A percentile compares a stretch with the other conserved stretches of the same genome.
Evolutionary conservation across 805 yeast species (phyloP).

Genomic region (Naumovozyma dairenensis): DNA sequence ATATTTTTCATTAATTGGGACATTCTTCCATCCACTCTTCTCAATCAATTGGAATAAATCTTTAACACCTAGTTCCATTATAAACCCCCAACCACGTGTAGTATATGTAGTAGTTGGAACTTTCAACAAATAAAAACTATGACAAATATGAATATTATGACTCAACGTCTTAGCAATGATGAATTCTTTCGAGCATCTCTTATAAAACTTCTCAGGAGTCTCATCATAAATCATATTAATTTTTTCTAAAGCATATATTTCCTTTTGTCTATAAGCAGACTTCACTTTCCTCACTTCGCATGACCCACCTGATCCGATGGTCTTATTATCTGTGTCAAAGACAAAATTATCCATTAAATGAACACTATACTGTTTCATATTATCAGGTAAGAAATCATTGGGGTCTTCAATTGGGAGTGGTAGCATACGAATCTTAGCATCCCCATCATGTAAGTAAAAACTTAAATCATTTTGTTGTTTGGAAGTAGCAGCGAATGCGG

Average conservation of each 20-base stretch:
- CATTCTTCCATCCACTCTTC: conserved; percentile 51
- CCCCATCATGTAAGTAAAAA: conserved; percentile 30
- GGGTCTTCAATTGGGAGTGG: conserved; percentile 60
- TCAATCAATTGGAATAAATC: conserved; percentile 51
- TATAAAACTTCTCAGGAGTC: conserved; percentile 54
- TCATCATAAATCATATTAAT: conserved; percentile 54
- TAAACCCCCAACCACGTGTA: conserved; percentile 69
- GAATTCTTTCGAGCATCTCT: conserved; percentile 55
- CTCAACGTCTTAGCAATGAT: conserved; percentile 46
- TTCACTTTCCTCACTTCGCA: conserved; percentile 50
- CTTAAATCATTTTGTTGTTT: conserved; percentile 18
- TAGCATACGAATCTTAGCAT: conserved; percentile 36
- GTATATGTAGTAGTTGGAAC: conserved; percentile 47
- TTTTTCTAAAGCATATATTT: conserved; percentile 57
- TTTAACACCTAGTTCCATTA: conserved; percentile 56
- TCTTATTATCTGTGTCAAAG: conserved; percentile 35
- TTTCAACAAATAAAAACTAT: conserved; percentile 44
- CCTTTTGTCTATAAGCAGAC: conserved; percentile 29
- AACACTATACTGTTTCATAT: conserved; percentile 39
- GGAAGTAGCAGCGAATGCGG: conserved; percentile 6
- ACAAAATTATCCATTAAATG: conserved; percentile 49
- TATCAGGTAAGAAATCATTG: conserved; percentile 47
- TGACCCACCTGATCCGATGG: conserved; percentile 67
- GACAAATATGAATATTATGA: conserved; percentile 51
- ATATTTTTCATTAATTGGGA: conserved; percentile 42